Percentiles rank a stretch among this genome's conserved stretches.
These are phyloP conservation scores for Nidularia pulvinata DNA, from an alignment of 768 basidiomycete species.

Conservation along the genomic window DNA sequence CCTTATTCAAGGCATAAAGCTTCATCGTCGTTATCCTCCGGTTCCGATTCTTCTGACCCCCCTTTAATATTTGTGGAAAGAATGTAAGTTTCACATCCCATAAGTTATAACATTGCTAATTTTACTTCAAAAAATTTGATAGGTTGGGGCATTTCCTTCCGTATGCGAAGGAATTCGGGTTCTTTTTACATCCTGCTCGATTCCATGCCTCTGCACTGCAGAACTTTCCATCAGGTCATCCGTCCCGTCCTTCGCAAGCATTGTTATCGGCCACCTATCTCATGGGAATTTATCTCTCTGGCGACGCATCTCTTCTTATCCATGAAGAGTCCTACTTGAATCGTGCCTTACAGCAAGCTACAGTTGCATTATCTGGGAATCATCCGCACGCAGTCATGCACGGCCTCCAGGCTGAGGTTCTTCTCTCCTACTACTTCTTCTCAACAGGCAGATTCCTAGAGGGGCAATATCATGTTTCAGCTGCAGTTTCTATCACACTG, in stretches of 20 bases:
- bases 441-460: conserved; percentile 46
- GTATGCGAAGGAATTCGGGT: conserved; percentile 49
- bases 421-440: conserved; percentile 58
- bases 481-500: conserved; percentile 29
- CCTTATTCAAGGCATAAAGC: conserved; percentile 23
- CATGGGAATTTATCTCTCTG: conserved; percentile 29
- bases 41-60: conserved; percentile 19
- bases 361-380: conserved; percentile 29
- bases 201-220: conserved; percentile 37
- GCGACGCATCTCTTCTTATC: conserved; percentile 17
- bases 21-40: background rate
- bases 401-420: conserved; percentile 51
- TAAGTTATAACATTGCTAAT: background rate
- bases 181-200: conserved; percentile 53
- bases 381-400: conserved; percentile 45
- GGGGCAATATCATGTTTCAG: conserved; percentile 37
- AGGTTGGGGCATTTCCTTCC: conserved; percentile 38
- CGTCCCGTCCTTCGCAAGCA: conserved; percentile 31
- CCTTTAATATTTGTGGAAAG: conserved; percentile 21
- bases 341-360: conserved; percentile 36
- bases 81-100: conserved; percentile 20
- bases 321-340: conserved; percentile 35
- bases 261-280: conserved; percentile 37
- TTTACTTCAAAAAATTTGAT: background rate
- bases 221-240: conserved; percentile 25